Evolutionary conservation across 1,139 yeast genomes (phyloP), one percentile per base, ranked within the genome.

Genomic region (Kurtzmaniella natalensis): DNA sequence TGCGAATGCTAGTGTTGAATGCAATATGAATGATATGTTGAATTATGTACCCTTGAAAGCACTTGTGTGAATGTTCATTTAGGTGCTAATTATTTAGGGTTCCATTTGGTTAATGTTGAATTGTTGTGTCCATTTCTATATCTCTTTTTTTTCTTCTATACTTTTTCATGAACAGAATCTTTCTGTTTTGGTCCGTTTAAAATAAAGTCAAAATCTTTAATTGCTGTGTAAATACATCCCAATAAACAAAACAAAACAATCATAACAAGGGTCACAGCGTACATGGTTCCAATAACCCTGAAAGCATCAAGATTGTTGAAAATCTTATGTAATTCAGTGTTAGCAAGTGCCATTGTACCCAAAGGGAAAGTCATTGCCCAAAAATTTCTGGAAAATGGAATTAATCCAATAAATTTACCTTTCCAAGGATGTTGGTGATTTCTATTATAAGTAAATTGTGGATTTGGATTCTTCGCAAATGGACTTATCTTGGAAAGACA

Each of bases 341-440:
- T 72, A 3, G 86, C 76, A 15, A 83, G 56, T 0, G 81, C 65
- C 81, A 84, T 80, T 0, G 96, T 86, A 3, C 95, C 96, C 45
- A 86, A 51, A 2, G 96, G 96, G 78, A 88, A 88, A 41, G 95
- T 83, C 68, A 84, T 76, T 20, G 88, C 78, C 95, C 95, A 87
- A 72, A 82, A 85, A 0, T 79, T 76, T 43, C 72, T 71, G 38
- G 71, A 67, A 63, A 78, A 85, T 31, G 49, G 49, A 19, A 70
- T 51, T 11, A 53, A 44, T 1, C 72, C 70, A 22, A 46, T 41
- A 32, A 51, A 48, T 3, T 26, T 13, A 20, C 37, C 36, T 32
- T 38, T 46, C 16, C 35, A 25, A 38, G 39, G 41, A 2, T 37
- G 39, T 6, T 41, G 30, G 32, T 43, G 45, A n/a, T 48, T 49